Evolutionary conservation across 2,329 filamentous ascomycete genomes (phyloP).

Genomic region (Venturia oleaginea): DNA sequence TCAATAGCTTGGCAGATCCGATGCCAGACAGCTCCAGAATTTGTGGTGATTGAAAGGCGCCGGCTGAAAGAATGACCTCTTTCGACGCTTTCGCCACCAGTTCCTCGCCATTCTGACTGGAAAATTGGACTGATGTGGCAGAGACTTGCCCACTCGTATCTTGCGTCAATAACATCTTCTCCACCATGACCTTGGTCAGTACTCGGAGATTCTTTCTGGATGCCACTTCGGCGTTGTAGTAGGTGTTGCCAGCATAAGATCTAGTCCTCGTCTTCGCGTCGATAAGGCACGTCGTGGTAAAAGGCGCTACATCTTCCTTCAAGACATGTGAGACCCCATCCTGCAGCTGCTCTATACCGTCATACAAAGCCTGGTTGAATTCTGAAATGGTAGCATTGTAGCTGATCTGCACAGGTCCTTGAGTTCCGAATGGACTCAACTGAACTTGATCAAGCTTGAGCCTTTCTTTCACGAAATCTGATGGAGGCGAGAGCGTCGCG

Average conservation of each 20-base stretch:
- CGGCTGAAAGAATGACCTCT: conserved; percentile 25
- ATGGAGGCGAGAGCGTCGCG: not conserved
- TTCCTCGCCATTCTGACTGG: not conserved
- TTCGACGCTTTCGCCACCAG: conserved; percentile 15
- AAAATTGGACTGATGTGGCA: conserved; percentile 19
- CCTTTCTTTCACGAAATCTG: not conserved
- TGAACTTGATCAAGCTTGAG: not conserved
- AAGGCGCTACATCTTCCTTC: not conserved
- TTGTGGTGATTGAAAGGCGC: conserved; percentile 23
- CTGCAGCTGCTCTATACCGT: not conserved
- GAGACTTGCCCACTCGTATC: conserved; percentile 20
- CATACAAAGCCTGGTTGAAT: not conserved
- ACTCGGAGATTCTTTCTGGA: not conserved
- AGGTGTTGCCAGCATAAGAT: not conserved
- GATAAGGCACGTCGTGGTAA: not conserved
- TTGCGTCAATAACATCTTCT: not conserved
- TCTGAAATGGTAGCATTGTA: not conserved
- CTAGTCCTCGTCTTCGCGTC: not conserved
- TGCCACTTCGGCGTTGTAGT: not conserved
- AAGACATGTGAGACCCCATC: too few relatives aligned
- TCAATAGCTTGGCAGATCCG: not conserved
- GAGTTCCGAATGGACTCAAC: not conserved
- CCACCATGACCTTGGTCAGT: not conserved
- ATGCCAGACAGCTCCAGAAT: conserved; percentile 20
- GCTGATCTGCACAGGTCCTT: not conserved